Evolutionary conservation across 176 grass and related monocot species (phyloP).

Genomic region (Zea luxurians): DNA sequence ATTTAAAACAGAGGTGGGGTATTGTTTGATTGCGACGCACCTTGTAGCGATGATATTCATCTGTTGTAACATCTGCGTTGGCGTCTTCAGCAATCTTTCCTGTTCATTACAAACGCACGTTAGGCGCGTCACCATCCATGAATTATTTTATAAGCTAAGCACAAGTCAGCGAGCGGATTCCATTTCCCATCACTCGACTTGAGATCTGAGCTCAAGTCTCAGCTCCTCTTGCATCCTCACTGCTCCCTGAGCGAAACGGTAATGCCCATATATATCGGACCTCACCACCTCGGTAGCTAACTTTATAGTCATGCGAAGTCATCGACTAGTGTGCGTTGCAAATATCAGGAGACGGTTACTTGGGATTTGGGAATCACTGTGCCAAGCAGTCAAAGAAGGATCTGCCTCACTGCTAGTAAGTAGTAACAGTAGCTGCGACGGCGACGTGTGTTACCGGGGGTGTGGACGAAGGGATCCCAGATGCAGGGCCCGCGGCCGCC

Average conservation of each 20-base stretch:
- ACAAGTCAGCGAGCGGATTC: background rate
- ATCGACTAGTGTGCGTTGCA: background rate
- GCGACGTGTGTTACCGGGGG: slow-evolving; percentile 35
- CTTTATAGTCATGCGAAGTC: background rate
- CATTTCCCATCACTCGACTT: background rate
- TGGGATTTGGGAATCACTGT: background rate
- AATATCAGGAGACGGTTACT: background rate
- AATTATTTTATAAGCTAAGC: background rate
- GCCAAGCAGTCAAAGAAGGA: slow-evolving; percentile 3
- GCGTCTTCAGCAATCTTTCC: slow-evolving; percentile 48
- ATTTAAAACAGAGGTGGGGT: background rate
- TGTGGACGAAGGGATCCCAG: slow-evolving; percentile 75
- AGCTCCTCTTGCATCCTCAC: background rate
- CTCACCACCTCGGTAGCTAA: background rate
- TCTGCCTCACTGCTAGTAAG: background rate
- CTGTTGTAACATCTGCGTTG: slow-evolving; percentile 63
- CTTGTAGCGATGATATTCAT: slow-evolving; percentile 74
- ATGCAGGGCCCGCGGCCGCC: slow-evolving; percentile 58
- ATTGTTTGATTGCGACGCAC: slow-evolving; percentile 12
- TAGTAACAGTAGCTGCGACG: background rate
- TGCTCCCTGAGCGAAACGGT: background rate
- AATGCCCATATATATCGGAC: background rate
- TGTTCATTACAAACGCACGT: slow-evolving; percentile 17
- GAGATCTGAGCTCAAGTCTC: slow-evolving; percentile 8
- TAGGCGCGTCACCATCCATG: slow-evolving; percentile 2